Percentiles rank a stretch among this genome's conserved stretches.
These are phyloP conservation scores for Centella asiatica DNA, from an alignment of 129 eudicot species.

Conservation along the genomic window DNA sequence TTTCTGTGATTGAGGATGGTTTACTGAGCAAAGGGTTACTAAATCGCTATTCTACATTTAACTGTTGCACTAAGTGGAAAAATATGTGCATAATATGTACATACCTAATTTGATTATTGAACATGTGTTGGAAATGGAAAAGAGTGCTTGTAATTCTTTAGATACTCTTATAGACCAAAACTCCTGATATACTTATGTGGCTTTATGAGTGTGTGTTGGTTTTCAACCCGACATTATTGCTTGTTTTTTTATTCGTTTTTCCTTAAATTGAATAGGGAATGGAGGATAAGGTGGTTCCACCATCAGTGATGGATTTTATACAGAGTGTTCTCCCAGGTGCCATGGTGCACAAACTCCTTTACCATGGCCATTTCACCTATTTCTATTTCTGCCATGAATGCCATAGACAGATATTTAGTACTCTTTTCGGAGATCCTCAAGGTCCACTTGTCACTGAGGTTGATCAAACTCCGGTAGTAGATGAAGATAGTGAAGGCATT, in stretches of 20 bases:
- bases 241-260: neutral
- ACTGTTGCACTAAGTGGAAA: no score
- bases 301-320: conserved; percentile 60
- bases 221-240: neutral
- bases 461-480: conserved; percentile 19
- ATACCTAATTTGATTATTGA: no score
- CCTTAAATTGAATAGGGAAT: conserved; percentile 40
- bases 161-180: no score
- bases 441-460: conserved; percentile 46
- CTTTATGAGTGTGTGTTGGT: neutral
- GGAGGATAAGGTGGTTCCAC: conserved; percentile 78
- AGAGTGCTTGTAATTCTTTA: no score
- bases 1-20: no score
- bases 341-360: conserved; percentile 78
- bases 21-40: no score
- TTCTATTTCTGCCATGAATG: conserved; percentile 89
- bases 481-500: conserved; percentile 19
- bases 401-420: conserved; percentile 68
- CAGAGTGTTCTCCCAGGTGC: conserved; percentile 69
- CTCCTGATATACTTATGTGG: neutral
- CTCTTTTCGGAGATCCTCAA: conserved; percentile 68
- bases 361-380: conserved; percentile 86
- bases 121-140: no score
- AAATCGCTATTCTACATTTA: no score
- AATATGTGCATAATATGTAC: no score